Percentiles rank a stretch among this genome's conserved stretches.
Conservation (phyloP, 2,329 filamentous ascomycete species). For the Achaetomium macrosporum region DNA sequence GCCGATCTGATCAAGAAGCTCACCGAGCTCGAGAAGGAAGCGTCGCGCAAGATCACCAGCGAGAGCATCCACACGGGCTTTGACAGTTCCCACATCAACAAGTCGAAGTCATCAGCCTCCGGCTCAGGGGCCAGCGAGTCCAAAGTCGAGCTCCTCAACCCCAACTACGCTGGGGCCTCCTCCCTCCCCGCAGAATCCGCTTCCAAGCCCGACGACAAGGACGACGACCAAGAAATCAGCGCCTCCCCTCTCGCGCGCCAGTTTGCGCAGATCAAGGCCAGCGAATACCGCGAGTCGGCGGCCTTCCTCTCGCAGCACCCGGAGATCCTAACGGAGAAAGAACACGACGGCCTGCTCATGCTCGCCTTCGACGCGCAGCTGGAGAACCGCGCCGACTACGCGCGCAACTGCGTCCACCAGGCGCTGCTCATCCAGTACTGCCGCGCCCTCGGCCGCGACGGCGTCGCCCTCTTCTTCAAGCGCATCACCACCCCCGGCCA, state of each 20-base stretch:
- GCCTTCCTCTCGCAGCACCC: conserved; percentile 76
- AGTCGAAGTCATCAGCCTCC: conserved; percentile 37
- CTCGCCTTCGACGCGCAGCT: conserved; percentile 87
- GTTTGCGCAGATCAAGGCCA: conserved; percentile 72
- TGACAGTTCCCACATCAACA: conserved; percentile 75
- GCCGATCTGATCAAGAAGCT: conserved; percentile 68
- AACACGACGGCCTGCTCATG: conserved; percentile 85
- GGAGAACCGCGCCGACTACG: conserved; percentile 67
- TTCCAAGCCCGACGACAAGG: conserved; percentile 41
- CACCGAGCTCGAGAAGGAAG: conserved; percentile 75
- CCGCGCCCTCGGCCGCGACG: conserved; percentile 78
- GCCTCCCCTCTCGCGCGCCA: conserved; percentile 71
- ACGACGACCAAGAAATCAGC: conserved; percentile 68
- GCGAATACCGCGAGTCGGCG: conserved; percentile 67
- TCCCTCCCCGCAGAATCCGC: conserved; percentile 24
- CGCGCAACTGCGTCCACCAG: conserved; percentile 86
- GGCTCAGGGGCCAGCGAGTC: conserved; percentile 30
- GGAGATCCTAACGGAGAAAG: conserved; percentile 70
- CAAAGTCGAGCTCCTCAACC: conserved; percentile 71
- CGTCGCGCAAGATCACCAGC: conserved; percentile 87
- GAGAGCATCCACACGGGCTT: conserved; percentile 86
- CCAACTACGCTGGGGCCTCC: conserved; percentile 40
- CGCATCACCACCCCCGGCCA: conserved; percentile 85
- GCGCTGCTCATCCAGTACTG: conserved; percentile 92
- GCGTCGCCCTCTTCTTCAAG: conserved; percentile 91